Percentiles rank a stretch among this genome's conserved stretches.
Conservation (phyloP, 2,329 filamentous ascomycete genomes). For the Cercospora sesami region DNA sequence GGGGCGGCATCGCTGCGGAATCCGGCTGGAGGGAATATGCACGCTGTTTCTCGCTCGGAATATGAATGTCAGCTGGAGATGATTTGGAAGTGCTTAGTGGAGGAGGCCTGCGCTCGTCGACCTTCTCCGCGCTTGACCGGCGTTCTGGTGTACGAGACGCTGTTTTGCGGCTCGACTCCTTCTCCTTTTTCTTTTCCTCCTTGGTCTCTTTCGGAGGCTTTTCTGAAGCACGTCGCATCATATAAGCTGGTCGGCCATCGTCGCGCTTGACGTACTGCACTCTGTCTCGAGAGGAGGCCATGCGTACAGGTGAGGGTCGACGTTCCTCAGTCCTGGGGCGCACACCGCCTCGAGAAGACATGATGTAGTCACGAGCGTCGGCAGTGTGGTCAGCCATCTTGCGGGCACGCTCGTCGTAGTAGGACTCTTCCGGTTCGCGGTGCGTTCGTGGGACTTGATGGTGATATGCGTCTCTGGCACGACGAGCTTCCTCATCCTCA, state of each 20-base stretch:
- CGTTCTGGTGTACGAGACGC: conserved; percentile 30
- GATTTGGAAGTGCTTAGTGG: conserved; percentile 44
- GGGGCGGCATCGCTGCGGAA: conserved; percentile 32
- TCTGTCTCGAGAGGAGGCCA: conserved; percentile 32
- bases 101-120: conserved; percentile 24
- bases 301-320: conserved; percentile 33
- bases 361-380: conserved; percentile 36
- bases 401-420: conserved; percentile 30
- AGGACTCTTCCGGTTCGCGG: conserved; percentile 30
- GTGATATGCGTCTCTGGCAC: conserved; percentile 29
- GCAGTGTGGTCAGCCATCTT: conserved; percentile 32
- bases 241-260: conserved; percentile 30
- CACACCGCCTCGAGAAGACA: conserved; percentile 19
- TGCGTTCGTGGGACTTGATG: conserved; percentile 28
- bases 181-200: conserved; percentile 17
- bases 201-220: conserved; percentile 21
- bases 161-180: conserved; percentile 24
- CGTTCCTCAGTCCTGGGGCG: conserved; percentile 30
- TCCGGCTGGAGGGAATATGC: conserved; percentile 35
- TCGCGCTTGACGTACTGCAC: conserved; percentile 31
- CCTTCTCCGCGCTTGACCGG: conserved; percentile 31
- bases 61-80: conserved; percentile 35
- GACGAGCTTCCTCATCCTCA: conserved; percentile 31
- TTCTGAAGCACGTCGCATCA: conserved; percentile 32
- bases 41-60: conserved; percentile 32